These are phyloP conservation scores for Sungouiella thailandica DNA, from an alignment of 805 yeast genomes.

Conservation along the genomic window DNA sequence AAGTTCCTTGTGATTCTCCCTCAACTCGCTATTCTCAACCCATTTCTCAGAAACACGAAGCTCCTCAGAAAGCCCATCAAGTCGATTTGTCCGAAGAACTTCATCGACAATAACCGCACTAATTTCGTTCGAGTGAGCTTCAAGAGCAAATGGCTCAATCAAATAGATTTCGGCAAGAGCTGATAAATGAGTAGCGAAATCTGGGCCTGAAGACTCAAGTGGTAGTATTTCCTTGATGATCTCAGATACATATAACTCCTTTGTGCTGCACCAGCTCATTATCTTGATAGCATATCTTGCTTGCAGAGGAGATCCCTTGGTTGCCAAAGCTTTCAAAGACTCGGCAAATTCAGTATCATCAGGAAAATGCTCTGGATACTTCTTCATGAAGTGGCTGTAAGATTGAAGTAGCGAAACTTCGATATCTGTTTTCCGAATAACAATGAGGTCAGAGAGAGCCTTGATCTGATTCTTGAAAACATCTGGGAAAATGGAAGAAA, in stretches of 20 bases:
- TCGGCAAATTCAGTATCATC: conserved; percentile 40
- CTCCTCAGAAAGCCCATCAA: conserved; percentile 20
- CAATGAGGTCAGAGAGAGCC: conserved; percentile 40
- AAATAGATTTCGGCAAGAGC: conserved; percentile 55
- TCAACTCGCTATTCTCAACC: conserved; percentile 43
- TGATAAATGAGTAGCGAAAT: conserved; percentile 54
- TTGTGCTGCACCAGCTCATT: conserved; percentile 42
- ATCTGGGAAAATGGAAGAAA: conserved; percentile 58
- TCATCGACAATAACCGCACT: conserved; percentile 58
- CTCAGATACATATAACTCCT: conserved; percentile 34
- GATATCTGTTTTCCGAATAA: conserved; percentile 13
- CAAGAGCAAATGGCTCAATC: conserved; percentile 44
- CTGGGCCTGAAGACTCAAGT: conserved; percentile 29
- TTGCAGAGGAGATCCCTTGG: conserved; percentile 51
- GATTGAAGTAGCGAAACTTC: conserved; percentile 41
- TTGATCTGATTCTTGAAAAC: conserved; percentile 58
- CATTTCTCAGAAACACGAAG: conserved; percentile 31
- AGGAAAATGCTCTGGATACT: conserved; percentile 45
- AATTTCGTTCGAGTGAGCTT: conserved; percentile 51
- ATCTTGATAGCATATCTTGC: conserved; percentile 63
- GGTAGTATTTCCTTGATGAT: conserved; percentile 48
- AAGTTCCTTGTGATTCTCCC: conserved; percentile 18
- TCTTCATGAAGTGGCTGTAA: conserved; percentile 51
- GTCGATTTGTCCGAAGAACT: conserved; percentile 50
- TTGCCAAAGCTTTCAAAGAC: conserved; percentile 42